Base-by-base conservation (phyloP, 345 rosid genomes). In the Hevea brasiliensis region DNA sequence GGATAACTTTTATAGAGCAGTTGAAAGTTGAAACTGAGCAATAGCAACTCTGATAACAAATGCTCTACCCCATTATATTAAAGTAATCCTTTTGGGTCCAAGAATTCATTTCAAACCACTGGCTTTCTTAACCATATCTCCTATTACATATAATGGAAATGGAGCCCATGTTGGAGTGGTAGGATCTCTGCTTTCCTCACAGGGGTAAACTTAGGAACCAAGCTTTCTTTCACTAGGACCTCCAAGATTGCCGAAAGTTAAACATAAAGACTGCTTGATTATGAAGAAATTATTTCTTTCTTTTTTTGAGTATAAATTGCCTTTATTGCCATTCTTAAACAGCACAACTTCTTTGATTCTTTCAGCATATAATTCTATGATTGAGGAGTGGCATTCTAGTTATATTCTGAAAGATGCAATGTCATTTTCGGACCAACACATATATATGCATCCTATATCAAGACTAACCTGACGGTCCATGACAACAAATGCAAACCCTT, bases 161-260 rank as follows among this genome's bases (percentile, higher is more conserved):
- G 65, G 74, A n/a, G 18, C 79, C 74, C 73, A 69, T n/a, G n/a
- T n/a, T n/a, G n/a, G n/a, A n/a, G n/a, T n/a, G n/a, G n/a, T n/a
- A n/a, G n/a, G n/a, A n/a, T n/a, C n/a, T n/a, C n/a, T n/a, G n/a
- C n/a, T n/a, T n/a, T n/a, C n/a, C n/a, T n/a, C n/a, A n/a, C n/a
- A n/a, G n/a, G n/a, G n/a, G 3, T 32, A 32, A 59, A 8, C 72
- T 59, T 76, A 45, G 71, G 71, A 71, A 75, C 75, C 70, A 71
- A 57, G 48, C 37, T 32, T 32, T 2, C 37, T 32, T 32, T 32
- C 37, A 12, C 14, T 55, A 41, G 70, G 65, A 32, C 50, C 61
- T 47, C 61, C 67, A 48, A 45, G 12, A 48, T 18, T 67, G 72
- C 76, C 80, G 68, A 72, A 72, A 72, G 80, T 40, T 66, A 27